phyloP scores from a whole-genome alignment of 192 early-diverging fungal genomes.

The Coemansia sp. region DNA sequence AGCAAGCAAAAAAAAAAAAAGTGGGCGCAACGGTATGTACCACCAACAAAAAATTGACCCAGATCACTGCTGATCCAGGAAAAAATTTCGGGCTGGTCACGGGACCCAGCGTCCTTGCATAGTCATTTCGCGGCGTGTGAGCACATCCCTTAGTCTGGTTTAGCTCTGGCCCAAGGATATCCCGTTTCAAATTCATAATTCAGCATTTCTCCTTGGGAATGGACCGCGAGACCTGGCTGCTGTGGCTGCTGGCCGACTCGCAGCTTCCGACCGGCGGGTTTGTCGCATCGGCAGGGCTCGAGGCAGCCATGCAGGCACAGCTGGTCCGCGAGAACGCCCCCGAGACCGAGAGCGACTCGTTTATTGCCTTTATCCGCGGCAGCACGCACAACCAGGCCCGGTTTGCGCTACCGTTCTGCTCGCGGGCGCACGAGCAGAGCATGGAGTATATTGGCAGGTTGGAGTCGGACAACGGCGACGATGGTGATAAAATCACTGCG shows the following conservation, averaged over 20 bases:
- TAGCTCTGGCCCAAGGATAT: no score
- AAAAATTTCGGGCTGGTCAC: not conserved
- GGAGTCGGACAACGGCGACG: conserved; percentile 12
- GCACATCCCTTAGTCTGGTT: no score
- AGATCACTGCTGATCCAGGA: conserved; percentile 6
- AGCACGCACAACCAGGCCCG: conserved; percentile 71
- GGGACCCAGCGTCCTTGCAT: not conserved
- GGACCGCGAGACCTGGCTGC: conserved; percentile 65
- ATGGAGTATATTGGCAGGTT: not conserved
- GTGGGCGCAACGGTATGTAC: no score
- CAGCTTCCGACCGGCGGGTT: conserved; percentile 95
- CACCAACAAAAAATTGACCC: not conserved
- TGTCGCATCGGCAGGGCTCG: conserved; percentile 88
- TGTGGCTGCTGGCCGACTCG: conserved; percentile 86
- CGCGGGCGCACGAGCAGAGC: conserved; percentile 18
- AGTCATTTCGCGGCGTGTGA: not conserved
- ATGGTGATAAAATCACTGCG: conserved; percentile 12
- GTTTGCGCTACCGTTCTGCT: conserved; percentile 69
- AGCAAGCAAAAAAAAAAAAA: no score
- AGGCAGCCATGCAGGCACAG: conserved; percentile 75
- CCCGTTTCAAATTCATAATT: not conserved
- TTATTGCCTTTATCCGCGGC: conserved; percentile 52
- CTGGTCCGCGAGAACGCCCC: conserved; percentile 39
- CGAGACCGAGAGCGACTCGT: conserved; percentile 25
- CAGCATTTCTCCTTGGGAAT: conserved; percentile 7